A percentile compares a stretch with the other conserved stretches of the same genome.
Evolutionary conservation across 2,329 filamentous ascomycete species (phyloP).

Genomic region (Trichoderma sp.): DNA sequence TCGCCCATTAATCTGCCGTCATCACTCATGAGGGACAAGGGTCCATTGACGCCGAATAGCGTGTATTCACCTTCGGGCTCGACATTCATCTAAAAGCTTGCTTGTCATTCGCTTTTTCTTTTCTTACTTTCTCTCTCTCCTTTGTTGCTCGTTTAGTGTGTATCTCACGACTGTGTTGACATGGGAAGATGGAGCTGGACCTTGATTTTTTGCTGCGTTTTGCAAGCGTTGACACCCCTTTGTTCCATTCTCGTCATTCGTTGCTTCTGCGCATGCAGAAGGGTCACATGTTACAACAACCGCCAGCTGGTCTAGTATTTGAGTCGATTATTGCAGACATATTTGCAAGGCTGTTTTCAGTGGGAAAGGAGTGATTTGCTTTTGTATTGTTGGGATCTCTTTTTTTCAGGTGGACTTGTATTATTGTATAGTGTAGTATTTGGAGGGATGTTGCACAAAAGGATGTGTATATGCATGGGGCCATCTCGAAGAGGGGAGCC

Average conservation of each 20-base stretch:
- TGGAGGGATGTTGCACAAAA: not conserved
- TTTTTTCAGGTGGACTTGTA: slow-evolving; percentile 4
- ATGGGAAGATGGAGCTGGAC: slow-evolving; percentile 22
- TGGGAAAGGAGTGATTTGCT: not conserved
- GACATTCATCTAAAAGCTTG: slow-evolving; percentile 18
- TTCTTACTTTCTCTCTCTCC: not conserved
- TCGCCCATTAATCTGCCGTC: slow-evolving; percentile 38
- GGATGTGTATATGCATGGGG: slow-evolving; percentile 13
- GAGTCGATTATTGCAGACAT: slow-evolving; percentile 13
- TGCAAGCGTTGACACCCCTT: slow-evolving; percentile 17
- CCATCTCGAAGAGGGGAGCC: not conserved
- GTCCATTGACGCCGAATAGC: slow-evolving; percentile 11
- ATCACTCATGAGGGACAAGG: slow-evolving; percentile 27
- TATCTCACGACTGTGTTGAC: slow-evolving; percentile 25
- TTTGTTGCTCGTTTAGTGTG: slow-evolving; percentile 7
- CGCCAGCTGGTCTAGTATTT: slow-evolving; percentile 25
- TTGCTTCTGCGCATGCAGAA: slow-evolving; percentile 7
- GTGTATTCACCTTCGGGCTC: slow-evolving; percentile 16
- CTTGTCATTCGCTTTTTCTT: slow-evolving; percentile 1
- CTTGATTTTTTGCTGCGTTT: slow-evolving; percentile 11
- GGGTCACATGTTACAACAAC: slow-evolving; percentile 4
- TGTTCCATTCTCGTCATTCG: slow-evolving; percentile 19
- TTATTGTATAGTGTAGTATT: slow-evolving; percentile 18
- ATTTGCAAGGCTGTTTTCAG: not conserved
- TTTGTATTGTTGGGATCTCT: not conserved